Conservation (phyloP, 2,329 filamentous ascomycete species). For the Exserohilum rostratum region DNA sequence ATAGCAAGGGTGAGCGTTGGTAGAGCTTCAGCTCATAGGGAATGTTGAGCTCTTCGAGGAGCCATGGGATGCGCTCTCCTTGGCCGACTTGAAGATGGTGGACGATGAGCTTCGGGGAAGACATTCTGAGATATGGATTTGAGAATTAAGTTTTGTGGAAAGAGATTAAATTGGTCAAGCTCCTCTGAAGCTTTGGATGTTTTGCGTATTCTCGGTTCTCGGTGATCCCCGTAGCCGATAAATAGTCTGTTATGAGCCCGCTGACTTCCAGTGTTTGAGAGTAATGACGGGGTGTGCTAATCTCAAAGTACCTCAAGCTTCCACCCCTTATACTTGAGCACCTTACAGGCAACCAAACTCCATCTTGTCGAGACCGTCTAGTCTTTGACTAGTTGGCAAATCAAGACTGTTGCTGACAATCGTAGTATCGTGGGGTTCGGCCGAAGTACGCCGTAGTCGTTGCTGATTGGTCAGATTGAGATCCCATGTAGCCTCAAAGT, state of each 20-base stretch:
- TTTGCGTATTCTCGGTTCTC: conserved; percentile 4
- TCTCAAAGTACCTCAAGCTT: background rate
- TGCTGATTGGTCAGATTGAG: background rate
- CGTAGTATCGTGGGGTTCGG: background rate
- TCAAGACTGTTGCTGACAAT: conserved; percentile 2
- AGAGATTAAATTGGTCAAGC: background rate
- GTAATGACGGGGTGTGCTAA: background rate
- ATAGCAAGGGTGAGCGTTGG: conserved; percentile 54
- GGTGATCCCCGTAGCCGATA: conserved; percentile 15
- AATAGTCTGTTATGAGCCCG: conserved; percentile 2
- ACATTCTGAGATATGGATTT: conserved; percentile 12
- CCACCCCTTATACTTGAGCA: background rate
- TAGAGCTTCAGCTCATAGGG: conserved; percentile 59
- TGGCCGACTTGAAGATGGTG: conserved; percentile 58
- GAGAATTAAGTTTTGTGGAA: background rate
- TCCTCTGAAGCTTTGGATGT: background rate
- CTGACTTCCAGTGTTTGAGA: background rate
- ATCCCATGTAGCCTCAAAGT: background rate
- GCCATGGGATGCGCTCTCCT: conserved; percentile 68
- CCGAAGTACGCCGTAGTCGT: background rate
- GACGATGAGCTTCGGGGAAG: conserved; percentile 38
- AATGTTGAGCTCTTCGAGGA: conserved; percentile 68
- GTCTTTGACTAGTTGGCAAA: background rate
- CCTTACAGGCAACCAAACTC: conserved; percentile 1
- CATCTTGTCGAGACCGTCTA: background rate